A percentile compares a stretch with the other conserved stretches of the same genome.
phyloP scores from a whole-genome alignment of 495 filamentous ascomycete genomes.

The Penicillium roqueforti region DNA sequence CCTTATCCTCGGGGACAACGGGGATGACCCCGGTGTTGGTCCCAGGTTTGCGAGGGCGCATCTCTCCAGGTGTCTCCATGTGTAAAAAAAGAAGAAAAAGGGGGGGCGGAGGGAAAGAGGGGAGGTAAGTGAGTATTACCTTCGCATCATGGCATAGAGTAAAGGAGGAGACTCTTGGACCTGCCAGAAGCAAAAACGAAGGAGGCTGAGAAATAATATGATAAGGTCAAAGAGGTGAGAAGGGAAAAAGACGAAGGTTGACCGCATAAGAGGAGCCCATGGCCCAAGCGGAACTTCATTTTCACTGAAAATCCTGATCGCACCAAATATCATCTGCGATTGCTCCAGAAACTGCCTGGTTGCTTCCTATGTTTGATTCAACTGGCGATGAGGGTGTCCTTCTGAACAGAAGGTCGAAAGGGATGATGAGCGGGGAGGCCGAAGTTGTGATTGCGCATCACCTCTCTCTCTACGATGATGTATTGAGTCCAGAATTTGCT shows the following conservation, averaged over 20 bases:
- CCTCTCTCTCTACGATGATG: too few relatives aligned
- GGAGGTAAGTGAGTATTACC: conserved; percentile 3
- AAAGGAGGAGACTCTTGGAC: conserved; percentile 18
- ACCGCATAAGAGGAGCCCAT: too few relatives aligned
- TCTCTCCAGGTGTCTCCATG: conserved; percentile 35
- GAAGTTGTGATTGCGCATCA: too few relatives aligned
- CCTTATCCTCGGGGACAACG: conserved; percentile 18
- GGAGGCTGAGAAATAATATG: conserved; percentile 1
- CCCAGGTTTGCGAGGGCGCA: conserved; percentile 23
- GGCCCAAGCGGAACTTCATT: too few relatives aligned
- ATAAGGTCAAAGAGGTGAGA: conserved; percentile 19
- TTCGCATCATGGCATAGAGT: conserved; percentile 17
- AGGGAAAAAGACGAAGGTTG: not conserved
- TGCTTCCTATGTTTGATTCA: too few relatives aligned
- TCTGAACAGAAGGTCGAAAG: too few relatives aligned
- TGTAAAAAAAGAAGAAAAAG: conserved; percentile 10
- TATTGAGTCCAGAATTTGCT: too few relatives aligned
- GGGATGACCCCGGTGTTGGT: conserved; percentile 16
- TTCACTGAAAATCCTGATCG: too few relatives aligned
- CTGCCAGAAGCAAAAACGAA: conserved; percentile 11
- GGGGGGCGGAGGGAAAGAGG: not conserved
- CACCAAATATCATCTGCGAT: too few relatives aligned
- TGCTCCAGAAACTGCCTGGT: too few relatives aligned
- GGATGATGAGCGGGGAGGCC: too few relatives aligned
- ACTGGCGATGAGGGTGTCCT: too few relatives aligned